These are phyloP conservation scores for Epichloe hybrida DNA, from an alignment of 2,329 filamentous ascomycete genomes.

Conservation along the genomic window DNA sequence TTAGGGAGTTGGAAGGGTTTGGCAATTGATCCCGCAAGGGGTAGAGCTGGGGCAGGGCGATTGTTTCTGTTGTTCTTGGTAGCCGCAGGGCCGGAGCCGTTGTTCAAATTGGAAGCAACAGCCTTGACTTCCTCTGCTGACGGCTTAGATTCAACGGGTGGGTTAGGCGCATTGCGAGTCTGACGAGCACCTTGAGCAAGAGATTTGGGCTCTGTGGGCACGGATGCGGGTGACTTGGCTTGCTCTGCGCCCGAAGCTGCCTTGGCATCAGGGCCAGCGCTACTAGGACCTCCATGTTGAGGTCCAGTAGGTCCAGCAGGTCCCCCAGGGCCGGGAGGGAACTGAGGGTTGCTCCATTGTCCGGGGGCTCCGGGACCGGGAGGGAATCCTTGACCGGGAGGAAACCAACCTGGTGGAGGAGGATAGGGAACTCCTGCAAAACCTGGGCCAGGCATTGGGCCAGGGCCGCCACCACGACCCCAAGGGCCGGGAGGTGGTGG, in stretches of 20 bases:
- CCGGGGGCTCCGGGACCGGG: conserved; percentile 32
- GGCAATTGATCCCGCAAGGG: conserved; percentile 36
- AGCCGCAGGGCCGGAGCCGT: conserved; percentile 23
- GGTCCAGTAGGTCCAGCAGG: conserved; percentile 35
- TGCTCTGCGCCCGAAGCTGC: conserved; percentile 36
- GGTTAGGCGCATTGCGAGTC: conserved; percentile 41
- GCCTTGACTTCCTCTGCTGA: conserved; percentile 32
- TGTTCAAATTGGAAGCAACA: conserved; percentile 29
- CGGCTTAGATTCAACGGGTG: conserved; percentile 56
- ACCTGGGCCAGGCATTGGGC: conserved; percentile 32
- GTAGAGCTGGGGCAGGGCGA: conserved; percentile 52
- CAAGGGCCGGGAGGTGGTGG: conserved; percentile 39
- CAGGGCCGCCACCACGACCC: conserved; percentile 38
- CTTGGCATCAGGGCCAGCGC: conserved; percentile 25
- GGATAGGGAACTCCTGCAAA: conserved; percentile 69
- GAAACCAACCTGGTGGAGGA: conserved; percentile 66
- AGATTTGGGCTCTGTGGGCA: conserved; percentile 39
- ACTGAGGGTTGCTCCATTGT: conserved; percentile 43
- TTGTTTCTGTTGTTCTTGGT: conserved; percentile 20
- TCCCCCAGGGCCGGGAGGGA: conserved; percentile 37
- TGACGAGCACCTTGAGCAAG: conserved; percentile 32
- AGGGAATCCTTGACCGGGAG: conserved; percentile 62
- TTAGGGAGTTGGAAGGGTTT: conserved; percentile 25
- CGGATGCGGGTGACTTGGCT: conserved; percentile 32
- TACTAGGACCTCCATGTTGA: conserved; percentile 36